Evolutionary conservation across 163 green algal genomes (phyloP).

Genomic region (Botryococcus braunii): DNA sequence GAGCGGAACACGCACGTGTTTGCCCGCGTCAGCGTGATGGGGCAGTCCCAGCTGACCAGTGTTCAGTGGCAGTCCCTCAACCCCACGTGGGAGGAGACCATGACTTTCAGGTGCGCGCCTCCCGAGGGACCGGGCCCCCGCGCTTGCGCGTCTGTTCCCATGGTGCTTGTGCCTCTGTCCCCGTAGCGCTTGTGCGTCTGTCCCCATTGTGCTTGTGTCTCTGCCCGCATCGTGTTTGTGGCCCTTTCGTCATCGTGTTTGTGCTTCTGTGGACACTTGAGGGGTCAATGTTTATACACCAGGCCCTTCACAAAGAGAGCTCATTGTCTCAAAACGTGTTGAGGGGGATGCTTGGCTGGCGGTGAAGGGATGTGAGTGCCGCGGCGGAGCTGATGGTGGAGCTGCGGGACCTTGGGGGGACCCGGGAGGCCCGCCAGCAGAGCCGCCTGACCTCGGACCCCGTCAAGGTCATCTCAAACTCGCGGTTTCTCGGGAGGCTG

Average conservation of each 20-base stretch:
- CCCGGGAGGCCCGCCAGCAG: conserved; percentile 23
- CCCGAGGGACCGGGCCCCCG: no score
- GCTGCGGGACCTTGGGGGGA: conserved; percentile 48
- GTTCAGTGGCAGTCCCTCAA: conserved; percentile 40
- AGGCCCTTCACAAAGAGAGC: no score
- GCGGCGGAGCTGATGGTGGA: conserved; percentile 47
- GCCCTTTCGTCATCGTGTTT: no score
- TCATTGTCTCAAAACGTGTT: no score
- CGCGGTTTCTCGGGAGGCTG: conserved; percentile 42
- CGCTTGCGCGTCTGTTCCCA: no score
- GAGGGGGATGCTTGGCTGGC: no score
- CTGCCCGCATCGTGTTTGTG: no score
- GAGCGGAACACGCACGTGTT: conserved; percentile 38
- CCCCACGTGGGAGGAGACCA: conserved; percentile 45
- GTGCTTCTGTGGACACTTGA: no score
- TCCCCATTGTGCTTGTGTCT: no score
- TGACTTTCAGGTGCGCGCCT: conserved; percentile 33
- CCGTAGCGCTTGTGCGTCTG: no score
- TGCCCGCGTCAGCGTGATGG: conserved; percentile 31
- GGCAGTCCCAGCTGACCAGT: conserved; percentile 35
- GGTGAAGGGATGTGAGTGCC: conserved; percentile 35
- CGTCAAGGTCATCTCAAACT: conserved; percentile 35
- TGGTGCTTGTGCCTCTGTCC: no score
- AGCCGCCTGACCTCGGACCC: conserved; percentile 28
- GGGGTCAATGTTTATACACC: no score